A percentile compares a stretch with the other conserved stretches of the same genome.
phyloP scores from a whole-genome alignment of 2,329 filamentous ascomycete genomes.

The Sodiomyces alkalinus region DNA sequence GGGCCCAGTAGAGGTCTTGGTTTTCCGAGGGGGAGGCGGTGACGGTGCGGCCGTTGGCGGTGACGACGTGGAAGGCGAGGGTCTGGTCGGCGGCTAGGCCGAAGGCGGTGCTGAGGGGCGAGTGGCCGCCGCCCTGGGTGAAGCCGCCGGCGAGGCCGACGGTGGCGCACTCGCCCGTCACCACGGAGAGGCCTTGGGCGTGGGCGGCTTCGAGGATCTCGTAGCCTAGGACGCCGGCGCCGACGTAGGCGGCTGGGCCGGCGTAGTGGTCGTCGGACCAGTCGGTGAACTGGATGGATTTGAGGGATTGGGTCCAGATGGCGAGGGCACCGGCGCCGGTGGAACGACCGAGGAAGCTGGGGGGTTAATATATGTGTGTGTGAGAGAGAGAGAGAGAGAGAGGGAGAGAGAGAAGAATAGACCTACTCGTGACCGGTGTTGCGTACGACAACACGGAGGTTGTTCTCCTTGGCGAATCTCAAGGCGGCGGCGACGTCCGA shows the following conservation, averaged over 20 bases:
- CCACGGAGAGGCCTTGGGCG: slow-evolving; percentile 6
- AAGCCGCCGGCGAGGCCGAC: slow-evolving; percentile 27
- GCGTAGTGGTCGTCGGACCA: slow-evolving; percentile 25
- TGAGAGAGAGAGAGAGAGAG: neutral
- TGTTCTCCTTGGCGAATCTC: slow-evolving; percentile 16
- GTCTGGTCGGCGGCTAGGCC: slow-evolving; percentile 34
- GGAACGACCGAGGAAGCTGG: slow-evolving; percentile 17
- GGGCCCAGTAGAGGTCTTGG: slow-evolving; percentile 38
- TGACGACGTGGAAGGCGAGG: slow-evolving; percentile 28
- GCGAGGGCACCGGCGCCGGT: slow-evolving; percentile 21
- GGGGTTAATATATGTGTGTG: neutral
- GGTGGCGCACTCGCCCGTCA: slow-evolving; percentile 7
- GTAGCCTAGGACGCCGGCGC: slow-evolving; percentile 33
- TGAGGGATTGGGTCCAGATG: slow-evolving; percentile 23
- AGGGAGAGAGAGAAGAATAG: neutral
- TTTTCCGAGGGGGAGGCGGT: slow-evolving; percentile 26
- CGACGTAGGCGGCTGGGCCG: slow-evolving; percentile 36
- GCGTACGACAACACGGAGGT: slow-evolving; percentile 20
- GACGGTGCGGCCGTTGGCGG: slow-evolving; percentile 24
- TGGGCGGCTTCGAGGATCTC: slow-evolving; percentile 27
- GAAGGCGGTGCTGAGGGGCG: slow-evolving; percentile 21
- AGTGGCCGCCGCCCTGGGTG: slow-evolving; percentile 31
- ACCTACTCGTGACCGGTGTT: slow-evolving; percentile 18
- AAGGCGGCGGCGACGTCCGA: slow-evolving; percentile 17
- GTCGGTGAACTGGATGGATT: slow-evolving; percentile 24